Base-by-base conservation (phyloP, 805 yeast species). In the Huiozyma naganishii region DNA sequence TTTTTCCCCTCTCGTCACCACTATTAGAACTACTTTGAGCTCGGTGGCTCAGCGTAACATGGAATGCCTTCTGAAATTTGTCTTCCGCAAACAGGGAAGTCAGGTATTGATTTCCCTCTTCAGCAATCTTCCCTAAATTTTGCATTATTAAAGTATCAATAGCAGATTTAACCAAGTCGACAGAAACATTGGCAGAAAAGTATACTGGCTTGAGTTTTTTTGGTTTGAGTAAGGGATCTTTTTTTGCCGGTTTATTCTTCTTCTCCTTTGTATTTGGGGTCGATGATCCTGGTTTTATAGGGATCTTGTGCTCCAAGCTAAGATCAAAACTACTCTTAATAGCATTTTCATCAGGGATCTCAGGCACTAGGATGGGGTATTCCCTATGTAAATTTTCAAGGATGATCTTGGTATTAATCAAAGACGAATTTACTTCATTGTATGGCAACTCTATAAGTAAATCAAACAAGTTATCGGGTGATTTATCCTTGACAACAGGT, bases 381-480 rank as follows among this genome's bases (percentile, higher is more conserved):
- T 60, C 47, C 9, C 58, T 43, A 11, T 65, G 49, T 32, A 86
- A 45, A 4, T 55, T 47, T 1, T 48, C 36, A 0, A 80, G 54
- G 2, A 83, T 64, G 0, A 45, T 48, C 45, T 61, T 64, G 3
- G 79, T 70, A 54, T 83, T 83, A 1, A 49, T 45, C 33, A 73
- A 54, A 0, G 83, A 71, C 0, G 83, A 73, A 17, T 45, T 13
- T 23, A 71, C 62, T 2, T 51, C 54, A 5, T 51, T 48, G 1
- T 77, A 73, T 5, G 70, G 64, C 42, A 92, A 62, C 43, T 80
- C 65, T 23, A 92, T 75, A 2, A 85, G 67, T 9, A 66, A 47
- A 57, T 85, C 90, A 65, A 89, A 90, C 33, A 58, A 50, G 8
- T 67, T 62, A 51, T 89, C 96, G 0, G 95, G 95, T 3, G 56